Evolutionary conservation across 306 rosid genomes (phyloP), one percentile per base, ranked within the genome.

Genomic region (Urtica urens): DNA sequence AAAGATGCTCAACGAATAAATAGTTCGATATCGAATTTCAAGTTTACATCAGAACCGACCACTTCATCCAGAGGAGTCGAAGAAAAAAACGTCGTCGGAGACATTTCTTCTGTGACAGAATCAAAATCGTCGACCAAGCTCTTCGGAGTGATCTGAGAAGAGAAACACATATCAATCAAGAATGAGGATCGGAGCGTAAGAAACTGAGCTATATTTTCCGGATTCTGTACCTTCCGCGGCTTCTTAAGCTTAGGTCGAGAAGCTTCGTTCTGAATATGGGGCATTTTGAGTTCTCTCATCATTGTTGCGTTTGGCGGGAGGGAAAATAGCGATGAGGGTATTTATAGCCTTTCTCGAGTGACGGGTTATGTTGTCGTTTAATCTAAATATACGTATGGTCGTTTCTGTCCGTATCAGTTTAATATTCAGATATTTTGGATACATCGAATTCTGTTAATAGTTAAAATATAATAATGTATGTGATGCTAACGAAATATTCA

Each of bases 211-310:
- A 35, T 14, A 9, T 3, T 10, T 35, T 13, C n/a, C n/a, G 5
- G 40, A 35, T 4, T 35, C 39, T 16, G 40, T 35, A 35, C 40
- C 40, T 35, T 35, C 3, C n/a, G 11, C 13, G 37, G 49, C 56
- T 55, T 52, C 45, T 55, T 56, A 27, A 63, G 28, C 9, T 49
- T n/a, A 49, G 49, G 66, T 9, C 39, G 38, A 31, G 23, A 28
- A 25, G 23, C 53, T 16, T 40, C 55, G 47, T 63, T 63, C 49
- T 7, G 53, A 0, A 51, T n/a, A n/a, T n/a, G 70, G 0, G 52
- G 49, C 40, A 19, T 63, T 55, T 13, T 16, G 40, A 35, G 40
- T 26, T 51, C 62, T 26, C 27, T 46, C 75, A 59, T 66, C 0
- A 16, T 38, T 20, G 55, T 33, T 44, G 26, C 38, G 35, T n/a